These are phyloP conservation scores for Solanum chacoense DNA, from an alignment of 305 asterid genomes.

Conservation along the genomic window DNA sequence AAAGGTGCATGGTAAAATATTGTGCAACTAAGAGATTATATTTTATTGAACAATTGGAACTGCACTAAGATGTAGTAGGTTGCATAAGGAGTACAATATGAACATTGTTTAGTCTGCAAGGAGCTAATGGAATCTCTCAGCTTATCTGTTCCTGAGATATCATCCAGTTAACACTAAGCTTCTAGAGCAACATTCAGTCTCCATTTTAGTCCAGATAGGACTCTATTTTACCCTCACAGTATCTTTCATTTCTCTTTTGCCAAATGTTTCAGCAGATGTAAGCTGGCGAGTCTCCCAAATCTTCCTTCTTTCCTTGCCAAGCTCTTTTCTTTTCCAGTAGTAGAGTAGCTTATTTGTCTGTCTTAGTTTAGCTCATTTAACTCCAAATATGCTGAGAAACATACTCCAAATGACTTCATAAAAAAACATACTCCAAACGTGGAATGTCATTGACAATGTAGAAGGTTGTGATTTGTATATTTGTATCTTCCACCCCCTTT, in stretches of 20 bases:
- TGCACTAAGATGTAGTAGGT: not conserved
- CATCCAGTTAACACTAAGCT: not conserved
- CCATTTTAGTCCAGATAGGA: not conserved
- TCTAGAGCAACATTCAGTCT: not conserved
- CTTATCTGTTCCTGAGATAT: not conserved
- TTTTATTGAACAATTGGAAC: not conserved
- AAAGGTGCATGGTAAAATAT: not conserved
- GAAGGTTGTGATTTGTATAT: not conserved
- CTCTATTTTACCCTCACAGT: not conserved
- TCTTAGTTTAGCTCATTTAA: not conserved
- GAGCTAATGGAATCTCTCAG: not conserved
- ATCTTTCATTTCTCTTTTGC: not conserved
- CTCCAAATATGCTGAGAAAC: not conserved
- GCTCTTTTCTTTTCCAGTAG: not conserved
- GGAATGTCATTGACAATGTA: not conserved
- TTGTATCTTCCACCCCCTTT: not conserved
- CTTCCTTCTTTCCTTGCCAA: not conserved
- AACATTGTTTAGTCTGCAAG: not conserved
- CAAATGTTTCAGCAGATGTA: not conserved
- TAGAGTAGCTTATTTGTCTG: not conserved
- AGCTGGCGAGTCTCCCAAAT: not conserved
- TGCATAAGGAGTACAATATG: not conserved
- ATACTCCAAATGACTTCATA: not conserved
- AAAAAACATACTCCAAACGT: not conserved
- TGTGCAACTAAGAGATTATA: not conserved